Base-by-base conservation (phyloP, 2,329 filamentous ascomycete species). In the Keithomyces neogunnii region DNA sequence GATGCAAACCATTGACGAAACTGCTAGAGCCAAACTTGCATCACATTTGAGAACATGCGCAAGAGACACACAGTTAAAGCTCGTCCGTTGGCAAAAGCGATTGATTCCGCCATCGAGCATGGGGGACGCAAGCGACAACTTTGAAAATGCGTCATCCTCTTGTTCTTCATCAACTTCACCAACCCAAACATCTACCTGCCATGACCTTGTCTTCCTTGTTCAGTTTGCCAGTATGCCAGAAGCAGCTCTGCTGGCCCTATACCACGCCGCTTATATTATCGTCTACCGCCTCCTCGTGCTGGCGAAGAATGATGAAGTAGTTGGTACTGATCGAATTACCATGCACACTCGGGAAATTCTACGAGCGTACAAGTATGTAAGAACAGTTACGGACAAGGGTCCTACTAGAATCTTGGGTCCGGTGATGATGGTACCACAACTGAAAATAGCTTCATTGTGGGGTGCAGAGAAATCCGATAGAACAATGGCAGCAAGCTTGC, bases 371-470 rank as follows among this genome's bases (percentile, higher is more conserved):
- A 42, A 39, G 7, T 50, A 51, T 33, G 47, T 50, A 5, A 48
- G 7, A n/a, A 26, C 31, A 33, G 11, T 10, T 3, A 39, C 50
- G 1, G 40, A 42, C 19, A 42, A 42, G 19, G 39, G 50, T 26
- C 45, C 52, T 13, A 33, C n/a, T 19, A 44, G 42, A 1, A 46
- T 43, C 5, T 53, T 53, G n/a, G 48, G 54, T 10, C 45, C 54
- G 29, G 51, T 51, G 43, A 56, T 56, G 47, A 48, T 56, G 45
- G 50, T 51, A 28, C 38, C 51, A 26, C 53, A 56, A 36, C 29
- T 56, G 3, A 55, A 56, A 29, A 50, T 51, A 28, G 49, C 49
- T 33, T 49, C 50, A 30, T 31, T 54, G 29, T 56, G 58, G 58
- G 31, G 29, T 13, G 19, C 3, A 8, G n/a, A 13, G 19, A 28